A percentile compares a stretch with the other conserved stretches of the same genome.
Evolutionary conservation across 345 rosid species (phyloP).

Genomic region (Ailanthus altissimus): DNA sequence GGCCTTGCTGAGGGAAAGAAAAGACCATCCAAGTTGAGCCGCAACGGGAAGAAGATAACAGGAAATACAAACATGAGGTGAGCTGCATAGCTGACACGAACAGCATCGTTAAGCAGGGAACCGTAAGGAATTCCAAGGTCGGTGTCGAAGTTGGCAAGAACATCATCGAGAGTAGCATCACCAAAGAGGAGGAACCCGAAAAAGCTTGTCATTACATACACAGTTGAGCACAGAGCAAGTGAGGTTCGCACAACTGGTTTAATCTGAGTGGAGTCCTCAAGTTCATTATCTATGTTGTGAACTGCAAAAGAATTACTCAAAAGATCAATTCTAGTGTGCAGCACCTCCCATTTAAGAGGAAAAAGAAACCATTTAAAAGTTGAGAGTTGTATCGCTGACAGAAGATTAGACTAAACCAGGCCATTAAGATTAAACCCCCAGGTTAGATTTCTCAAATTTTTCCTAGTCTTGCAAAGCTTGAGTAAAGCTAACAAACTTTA

Average conservation of each 20-base stretch:
- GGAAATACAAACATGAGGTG: slow-evolving; percentile 98
- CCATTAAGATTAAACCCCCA: background rate
- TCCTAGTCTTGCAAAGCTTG: background rate
- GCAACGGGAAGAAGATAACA: slow-evolving; percentile 72
- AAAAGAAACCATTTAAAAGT: background rate
- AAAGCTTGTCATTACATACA: slow-evolving; percentile 73
- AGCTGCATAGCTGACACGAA: slow-evolving; percentile 82
- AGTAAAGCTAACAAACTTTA: background rate
- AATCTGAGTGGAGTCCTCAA: slow-evolving; percentile 67
- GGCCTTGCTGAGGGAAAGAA: slow-evolving; percentile 71
- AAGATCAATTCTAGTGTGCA: slow-evolving; percentile 15
- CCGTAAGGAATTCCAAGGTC: slow-evolving; percentile 80
- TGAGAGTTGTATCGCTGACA: slow-evolving; percentile 5
- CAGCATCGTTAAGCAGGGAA: slow-evolving; percentile 65
- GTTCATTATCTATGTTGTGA: slow-evolving; percentile 89
- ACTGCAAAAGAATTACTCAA: slow-evolving; percentile 47
- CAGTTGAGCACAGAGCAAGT: slow-evolving; percentile 67
- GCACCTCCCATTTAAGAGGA: background rate
- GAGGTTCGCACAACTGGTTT: slow-evolving; percentile 69
- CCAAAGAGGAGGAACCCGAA: slow-evolving; percentile 94
- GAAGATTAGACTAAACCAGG: background rate
- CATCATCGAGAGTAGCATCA: slow-evolving; percentile 74
- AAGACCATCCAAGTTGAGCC: slow-evolving; percentile 85
- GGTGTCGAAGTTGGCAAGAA: slow-evolving; percentile 85
- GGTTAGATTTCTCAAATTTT: background rate